phyloP scores from a whole-genome alignment of 352 stramenopile species.

The Peronosclerospora sorghi region DNA sequence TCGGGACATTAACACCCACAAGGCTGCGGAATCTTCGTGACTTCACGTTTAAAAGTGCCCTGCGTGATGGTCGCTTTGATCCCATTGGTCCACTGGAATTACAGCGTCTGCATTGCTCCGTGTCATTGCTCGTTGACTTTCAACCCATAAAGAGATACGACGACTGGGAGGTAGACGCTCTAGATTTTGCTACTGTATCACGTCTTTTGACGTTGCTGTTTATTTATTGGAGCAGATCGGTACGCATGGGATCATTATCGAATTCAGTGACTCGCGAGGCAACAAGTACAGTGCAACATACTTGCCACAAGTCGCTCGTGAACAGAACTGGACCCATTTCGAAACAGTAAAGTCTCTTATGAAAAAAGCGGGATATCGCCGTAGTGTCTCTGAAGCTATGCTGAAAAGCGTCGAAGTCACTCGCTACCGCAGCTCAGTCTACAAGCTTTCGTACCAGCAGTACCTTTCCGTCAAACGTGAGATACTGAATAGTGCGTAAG shows the following conservation, averaged over 20 bases:
- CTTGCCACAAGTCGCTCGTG: slow-evolving; percentile 60
- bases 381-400: slow-evolving; percentile 38
- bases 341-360: slow-evolving; percentile 72
- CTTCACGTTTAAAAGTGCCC: slow-evolving; percentile 76
- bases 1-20: slow-evolving; percentile 63
- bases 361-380: slow-evolving; percentile 65
- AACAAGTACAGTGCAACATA: slow-evolving; percentile 64
- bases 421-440: slow-evolving; percentile 72
- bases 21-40: slow-evolving; percentile 54
- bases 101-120: slow-evolving; percentile 53
- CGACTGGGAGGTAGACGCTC: slow-evolving; percentile 58
- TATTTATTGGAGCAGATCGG: slow-evolving; percentile 28
- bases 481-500: slow-evolving; percentile 15
- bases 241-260: slow-evolving; percentile 72
- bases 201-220: neutral
- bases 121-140: slow-evolving; percentile 78
- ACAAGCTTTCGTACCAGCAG: slow-evolving; percentile 73
- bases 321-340: slow-evolving; percentile 61
- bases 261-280: slow-evolving; percentile 45
- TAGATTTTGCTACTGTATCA: neutral
- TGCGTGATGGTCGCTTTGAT: slow-evolving; percentile 67
- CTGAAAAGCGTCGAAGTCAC: slow-evolving; percentile 60
- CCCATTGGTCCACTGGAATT: slow-evolving; percentile 61
- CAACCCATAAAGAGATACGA: slow-evolving; percentile 62
- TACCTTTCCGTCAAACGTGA: slow-evolving; percentile 60